Base-by-base conservation (phyloP, 192 early-diverging fungal species). In the Coemansia sp. region DNA sequence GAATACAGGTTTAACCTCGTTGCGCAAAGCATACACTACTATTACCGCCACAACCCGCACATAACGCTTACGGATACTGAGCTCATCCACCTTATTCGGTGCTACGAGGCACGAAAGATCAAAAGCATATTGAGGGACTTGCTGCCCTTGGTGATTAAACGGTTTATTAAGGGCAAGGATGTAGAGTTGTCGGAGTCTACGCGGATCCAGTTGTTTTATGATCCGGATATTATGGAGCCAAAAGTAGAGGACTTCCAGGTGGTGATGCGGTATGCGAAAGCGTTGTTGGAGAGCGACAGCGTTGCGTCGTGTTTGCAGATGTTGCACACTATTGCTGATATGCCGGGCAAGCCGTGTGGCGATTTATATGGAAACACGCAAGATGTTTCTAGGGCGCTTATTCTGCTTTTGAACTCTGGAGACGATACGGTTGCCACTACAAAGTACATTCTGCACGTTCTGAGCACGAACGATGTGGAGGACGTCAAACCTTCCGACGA, bases 1-100 rank as follows among this genome's bases (percentile, higher is more conserved):
- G 73, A 75, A 59, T 65, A 75, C 16, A 50, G 20, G 11, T 65
- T 41, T 47, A 71, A 71, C 22, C 26, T 71, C 37, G 52, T 77
- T 11, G 48, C 10, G 12, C 51, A 61, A 16, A 38, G 16, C 14
- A 54, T 71, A 4, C 29, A 68, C 27, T 20, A 43, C 5, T 71
- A 77, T 65, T 76, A 71, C 65, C 49, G 61, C 4, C 43, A 55
- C 4, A 43, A 12, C 16, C 47, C 45, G 0, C 43, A 18, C 1
- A 14, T 59, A 1, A 50, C 38, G 12, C 16, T 68, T 6, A 71
- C 75, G 1, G 75, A 77, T 39, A 24, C 29, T 14, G 75, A 77
- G 45, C 14, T 77, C 4, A 27, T 71, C 9, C 14, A 50, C 14
- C 64, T 77, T 8, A 65, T 77, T 14, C 60, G 62, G 53, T 56